phyloP scores from a whole-genome alignment of 2,329 filamentous ascomycete genomes.

The Botrytis byssoidea region DNA sequence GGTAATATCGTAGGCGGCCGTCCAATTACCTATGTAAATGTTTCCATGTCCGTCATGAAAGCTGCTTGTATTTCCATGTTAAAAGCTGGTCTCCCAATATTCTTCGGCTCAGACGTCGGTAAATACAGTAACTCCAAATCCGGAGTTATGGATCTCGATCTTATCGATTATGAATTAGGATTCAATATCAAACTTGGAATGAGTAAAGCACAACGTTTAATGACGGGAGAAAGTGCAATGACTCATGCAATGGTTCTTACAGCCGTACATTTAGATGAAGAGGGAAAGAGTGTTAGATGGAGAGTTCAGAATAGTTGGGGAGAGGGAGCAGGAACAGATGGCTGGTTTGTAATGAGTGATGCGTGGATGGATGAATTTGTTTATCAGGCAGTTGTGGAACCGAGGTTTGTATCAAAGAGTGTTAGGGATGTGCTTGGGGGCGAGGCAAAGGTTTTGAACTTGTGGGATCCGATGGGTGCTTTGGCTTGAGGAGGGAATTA shows the following conservation, averaged over 20 bases:
- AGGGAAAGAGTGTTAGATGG: conserved; percentile 71
- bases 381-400: conserved; percentile 83
- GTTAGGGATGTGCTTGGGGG: conserved; percentile 68
- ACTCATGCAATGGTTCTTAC: conserved; percentile 93
- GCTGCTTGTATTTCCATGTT: conserved; percentile 73
- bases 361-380: conserved; percentile 77
- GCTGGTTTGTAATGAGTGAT: conserved; percentile 90
- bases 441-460: conserved; percentile 67
- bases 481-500: conserved; percentile 50
- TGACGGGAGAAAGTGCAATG: conserved; percentile 76
- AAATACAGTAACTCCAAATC: conserved; percentile 67
- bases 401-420: conserved; percentile 61
- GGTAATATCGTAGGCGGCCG: conserved; percentile 79
- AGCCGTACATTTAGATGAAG: conserved; percentile 72
- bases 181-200: conserved; percentile 74
- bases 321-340: conserved; percentile 64
- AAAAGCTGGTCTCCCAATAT: conserved; percentile 73
- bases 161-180: conserved; percentile 80
- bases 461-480: conserved; percentile 81
- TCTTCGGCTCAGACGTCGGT: conserved; percentile 87
- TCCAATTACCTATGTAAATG: conserved; percentile 78
- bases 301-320: conserved; percentile 88
- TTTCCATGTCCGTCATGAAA: conserved; percentile 72
- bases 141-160: conserved; percentile 77
- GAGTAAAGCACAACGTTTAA: conserved; percentile 72